Evolutionary conservation across 1,284 basidiomycete species (phyloP).

Genomic region (Tausonia pullulans): DNA sequence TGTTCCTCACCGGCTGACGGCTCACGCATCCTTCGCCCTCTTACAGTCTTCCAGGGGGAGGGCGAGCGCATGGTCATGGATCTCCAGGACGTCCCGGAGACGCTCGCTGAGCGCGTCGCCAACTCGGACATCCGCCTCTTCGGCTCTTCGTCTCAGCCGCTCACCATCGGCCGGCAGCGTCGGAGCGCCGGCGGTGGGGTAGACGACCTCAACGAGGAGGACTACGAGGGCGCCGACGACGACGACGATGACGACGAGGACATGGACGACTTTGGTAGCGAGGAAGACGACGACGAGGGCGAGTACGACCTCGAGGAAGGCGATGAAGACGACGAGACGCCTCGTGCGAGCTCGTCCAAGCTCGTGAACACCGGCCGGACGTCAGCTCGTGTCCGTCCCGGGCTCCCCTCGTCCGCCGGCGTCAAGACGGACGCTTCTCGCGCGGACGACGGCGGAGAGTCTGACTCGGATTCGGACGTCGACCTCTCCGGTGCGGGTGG

Average conservation of each 20-base stretch:
- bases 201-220: constrained; percentile 29
- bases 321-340: constrained; percentile 23
- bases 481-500: constrained; percentile 33
- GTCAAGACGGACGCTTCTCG: constrained; percentile 19
- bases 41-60: constrained; percentile 62
- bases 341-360: constrained; percentile 1
- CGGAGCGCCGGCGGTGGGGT: constrained; percentile 31
- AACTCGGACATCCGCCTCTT: constrained; percentile 78
- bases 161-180: constrained; percentile 34
- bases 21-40: constrained; percentile 18
- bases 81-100: constrained; percentile 73
- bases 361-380: constrained; percentile 30
- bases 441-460: constrained; percentile 45
- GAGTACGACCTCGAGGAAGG: constrained; percentile 26
- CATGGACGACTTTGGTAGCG: constrained; percentile 25
- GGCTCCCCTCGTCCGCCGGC: constrained; percentile 20
- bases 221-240: constrained; percentile 30
- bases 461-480: constrained; percentile 53
- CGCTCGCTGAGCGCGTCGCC: constrained; percentile 73
- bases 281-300: constrained; percentile 27
- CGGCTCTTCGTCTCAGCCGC: constrained; percentile 48
- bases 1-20: not conserved
- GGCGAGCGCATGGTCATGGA: constrained; percentile 97
- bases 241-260: constrained; percentile 30
- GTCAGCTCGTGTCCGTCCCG: constrained; percentile 18